A percentile compares a stretch with the other conserved stretches of the same genome.
Conservation (phyloP, 2,329 filamentous ascomycete species). For the Talaromyces sp. region DNA sequence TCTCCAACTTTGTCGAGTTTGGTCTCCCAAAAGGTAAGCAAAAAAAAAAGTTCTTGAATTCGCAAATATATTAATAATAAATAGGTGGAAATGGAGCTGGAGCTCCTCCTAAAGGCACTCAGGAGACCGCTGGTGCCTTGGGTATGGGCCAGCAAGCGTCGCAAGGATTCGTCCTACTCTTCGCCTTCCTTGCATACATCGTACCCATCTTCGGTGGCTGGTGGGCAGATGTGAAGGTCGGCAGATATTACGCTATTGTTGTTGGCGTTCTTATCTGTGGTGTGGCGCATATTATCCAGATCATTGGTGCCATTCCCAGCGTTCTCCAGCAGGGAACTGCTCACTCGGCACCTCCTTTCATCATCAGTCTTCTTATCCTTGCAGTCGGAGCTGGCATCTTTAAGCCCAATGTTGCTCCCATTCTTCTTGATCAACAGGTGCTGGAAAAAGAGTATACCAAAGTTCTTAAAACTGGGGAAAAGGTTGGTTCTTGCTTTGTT, state of each 20-base stretch:
- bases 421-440: constrained; percentile 67
- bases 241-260: constrained; percentile 67
- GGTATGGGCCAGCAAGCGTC: constrained; percentile 54
- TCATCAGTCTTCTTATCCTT: constrained; percentile 36
- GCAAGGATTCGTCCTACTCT: constrained; percentile 55
- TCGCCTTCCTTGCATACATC: constrained; percentile 60
- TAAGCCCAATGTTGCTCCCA: constrained; percentile 72
- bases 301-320: constrained; percentile 36
- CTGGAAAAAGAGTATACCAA: constrained; percentile 56
- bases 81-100: constrained; percentile 37
- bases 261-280: constrained; percentile 49
- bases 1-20: constrained; percentile 60
- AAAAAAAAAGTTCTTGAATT: background rate
- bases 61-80: background rate
- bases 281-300: constrained; percentile 64
- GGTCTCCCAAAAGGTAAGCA: constrained; percentile 47
- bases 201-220: constrained; percentile 59
- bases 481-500: constrained; percentile 28
- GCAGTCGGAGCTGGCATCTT: constrained; percentile 33
- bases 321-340: constrained; percentile 32
- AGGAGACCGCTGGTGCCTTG: constrained; percentile 54
- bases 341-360: constrained; percentile 33
- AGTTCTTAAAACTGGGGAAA: constrained; percentile 55
- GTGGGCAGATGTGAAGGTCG: constrained; percentile 65
- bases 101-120: constrained; percentile 27